A percentile compares a stretch with the other conserved stretches of the same genome.
These are phyloP conservation scores for Teratosphaeria nubilosa DNA, from an alignment of 2,329 filamentous ascomycete genomes.

Conservation along the genomic window DNA sequence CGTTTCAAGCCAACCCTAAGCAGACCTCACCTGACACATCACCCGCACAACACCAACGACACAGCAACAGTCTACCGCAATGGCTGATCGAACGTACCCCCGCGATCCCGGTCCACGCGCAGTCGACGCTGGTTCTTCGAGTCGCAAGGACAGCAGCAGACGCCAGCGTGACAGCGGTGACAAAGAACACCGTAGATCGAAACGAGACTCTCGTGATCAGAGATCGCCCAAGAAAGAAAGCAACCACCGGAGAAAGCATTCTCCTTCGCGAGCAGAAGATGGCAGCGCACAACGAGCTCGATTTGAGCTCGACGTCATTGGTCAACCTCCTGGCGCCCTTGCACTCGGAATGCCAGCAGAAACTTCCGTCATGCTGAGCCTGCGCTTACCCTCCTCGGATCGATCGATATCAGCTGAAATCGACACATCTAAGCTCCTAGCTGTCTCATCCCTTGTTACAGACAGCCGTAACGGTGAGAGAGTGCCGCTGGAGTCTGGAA, in stretches of 20 bases:
- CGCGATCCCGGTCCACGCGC: slow-evolving; percentile 21
- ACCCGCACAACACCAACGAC: neutral
- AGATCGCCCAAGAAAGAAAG: slow-evolving; percentile 18
- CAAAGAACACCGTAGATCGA: slow-evolving; percentile 11
- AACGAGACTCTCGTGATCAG: slow-evolving; percentile 10
- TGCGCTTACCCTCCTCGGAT: slow-evolving; percentile 16
- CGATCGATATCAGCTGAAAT: slow-evolving; percentile 8
- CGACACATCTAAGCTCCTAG: slow-evolving; percentile 21
- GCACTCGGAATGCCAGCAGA: slow-evolving; percentile 20
- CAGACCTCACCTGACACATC: neutral
- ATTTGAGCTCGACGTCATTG: slow-evolving; percentile 24
- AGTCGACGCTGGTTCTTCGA: slow-evolving; percentile 14
- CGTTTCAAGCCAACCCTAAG: slow-evolving; percentile 2
- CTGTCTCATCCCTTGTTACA: slow-evolving; percentile 20
- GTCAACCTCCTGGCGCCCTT: slow-evolving; percentile 17
- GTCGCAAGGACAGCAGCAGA: slow-evolving; percentile 13
- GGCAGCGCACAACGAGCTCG: slow-evolving; percentile 11
- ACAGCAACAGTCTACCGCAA: slow-evolving; percentile 7
- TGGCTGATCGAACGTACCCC: slow-evolving; percentile 19
- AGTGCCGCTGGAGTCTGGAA: slow-evolving; percentile 18
- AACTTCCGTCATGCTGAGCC: slow-evolving; percentile 22
- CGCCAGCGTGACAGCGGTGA: slow-evolving; percentile 14
- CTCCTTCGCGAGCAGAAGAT: slow-evolving; percentile 5
- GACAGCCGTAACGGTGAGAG: slow-evolving; percentile 20
- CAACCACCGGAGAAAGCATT: slow-evolving; percentile 15